Evolutionary conservation across 108 stramenopile genomes (phyloP).

Genomic region (Cyclotella cryptica): DNA sequence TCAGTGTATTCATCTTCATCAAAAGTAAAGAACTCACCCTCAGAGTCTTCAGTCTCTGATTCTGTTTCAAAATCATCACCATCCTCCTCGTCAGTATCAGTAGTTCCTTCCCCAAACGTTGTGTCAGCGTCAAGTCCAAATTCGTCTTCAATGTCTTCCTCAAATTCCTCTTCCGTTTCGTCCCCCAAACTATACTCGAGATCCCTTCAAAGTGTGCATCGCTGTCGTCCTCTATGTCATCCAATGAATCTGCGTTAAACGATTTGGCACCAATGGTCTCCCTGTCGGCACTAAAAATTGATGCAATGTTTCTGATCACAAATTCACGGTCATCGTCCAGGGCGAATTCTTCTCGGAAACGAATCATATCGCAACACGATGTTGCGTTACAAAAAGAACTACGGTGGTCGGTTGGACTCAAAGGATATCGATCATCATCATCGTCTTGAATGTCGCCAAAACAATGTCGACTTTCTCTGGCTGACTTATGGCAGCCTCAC

Average conservation of each 20-base stretch:
- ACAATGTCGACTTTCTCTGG: not conserved
- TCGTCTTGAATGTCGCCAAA: not conserved
- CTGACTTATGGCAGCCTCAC: not conserved
- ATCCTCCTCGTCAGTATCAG: not conserved
- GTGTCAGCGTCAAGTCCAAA: not conserved
- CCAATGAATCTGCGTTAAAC: not conserved
- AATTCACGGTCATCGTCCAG: not conserved
- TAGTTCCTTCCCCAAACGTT: not conserved
- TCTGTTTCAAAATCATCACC: not conserved
- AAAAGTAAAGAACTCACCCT: not conserved
- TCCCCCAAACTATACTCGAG: not conserved
- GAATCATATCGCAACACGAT: not conserved
- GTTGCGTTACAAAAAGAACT: not conserved
- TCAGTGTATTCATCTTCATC: not conserved
- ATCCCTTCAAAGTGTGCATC: not conserved
- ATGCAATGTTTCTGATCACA: slow-evolving; percentile 1
- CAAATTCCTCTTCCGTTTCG: slow-evolving; percentile 4
- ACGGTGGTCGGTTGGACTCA: not conserved
- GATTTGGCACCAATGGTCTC: not conserved
- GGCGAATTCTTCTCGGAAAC: not conserved
- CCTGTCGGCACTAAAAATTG: not conserved
- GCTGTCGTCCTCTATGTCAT: not conserved
- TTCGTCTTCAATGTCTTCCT: not conserved
- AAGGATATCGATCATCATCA: not conserved
- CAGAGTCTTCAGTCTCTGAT: slow-evolving; percentile 1